phyloP scores from a whole-genome alignment of 805 yeast species.

The Nakazawaea peltata region DNA sequence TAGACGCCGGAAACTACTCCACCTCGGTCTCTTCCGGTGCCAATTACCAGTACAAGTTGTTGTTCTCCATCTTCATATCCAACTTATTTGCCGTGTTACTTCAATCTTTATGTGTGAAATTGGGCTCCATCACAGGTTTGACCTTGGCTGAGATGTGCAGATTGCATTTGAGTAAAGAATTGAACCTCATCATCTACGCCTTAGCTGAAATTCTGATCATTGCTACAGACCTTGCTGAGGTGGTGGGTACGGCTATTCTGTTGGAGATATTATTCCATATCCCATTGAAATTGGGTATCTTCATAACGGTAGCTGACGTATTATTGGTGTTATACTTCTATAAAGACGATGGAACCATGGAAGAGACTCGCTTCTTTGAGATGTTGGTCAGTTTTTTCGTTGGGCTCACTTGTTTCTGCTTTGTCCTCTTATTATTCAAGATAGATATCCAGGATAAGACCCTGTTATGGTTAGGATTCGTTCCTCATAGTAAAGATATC shows the following conservation, averaged over 20 bases:
- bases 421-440: slow-evolving; percentile 66
- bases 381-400: slow-evolving; percentile 72
- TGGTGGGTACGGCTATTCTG: slow-evolving; percentile 95
- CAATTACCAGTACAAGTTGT: slow-evolving; percentile 66
- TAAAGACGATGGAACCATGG: slow-evolving; percentile 74
- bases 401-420: slow-evolving; percentile 77
- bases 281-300: slow-evolving; percentile 78
- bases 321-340: slow-evolving; percentile 81
- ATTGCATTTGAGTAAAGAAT: slow-evolving; percentile 54
- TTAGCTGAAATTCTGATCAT: slow-evolving; percentile 87
- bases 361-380: slow-evolving; percentile 73
- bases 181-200: slow-evolving; percentile 57
- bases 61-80: slow-evolving; percentile 72
- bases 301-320: slow-evolving; percentile 81
- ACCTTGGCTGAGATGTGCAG: slow-evolving; percentile 87
- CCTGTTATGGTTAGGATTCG: slow-evolving; percentile 66
- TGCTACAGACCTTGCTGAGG: slow-evolving; percentile 95
- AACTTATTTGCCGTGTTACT: slow-evolving; percentile 82
- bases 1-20: slow-evolving; percentile 97
- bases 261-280: slow-evolving; percentile 73
- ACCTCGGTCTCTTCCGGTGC: slow-evolving; percentile 95
- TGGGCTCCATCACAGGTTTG: slow-evolving; percentile 91
- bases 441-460: slow-evolving; percentile 50
- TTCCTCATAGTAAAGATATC: slow-evolving; percentile 35
- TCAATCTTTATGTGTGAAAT: slow-evolving; percentile 76